A percentile compares a stretch with the other conserved stretches of the same genome.
Conservation (phyloP, 768 basidiomycete species). For the Strobilomyces confusus region DNA sequence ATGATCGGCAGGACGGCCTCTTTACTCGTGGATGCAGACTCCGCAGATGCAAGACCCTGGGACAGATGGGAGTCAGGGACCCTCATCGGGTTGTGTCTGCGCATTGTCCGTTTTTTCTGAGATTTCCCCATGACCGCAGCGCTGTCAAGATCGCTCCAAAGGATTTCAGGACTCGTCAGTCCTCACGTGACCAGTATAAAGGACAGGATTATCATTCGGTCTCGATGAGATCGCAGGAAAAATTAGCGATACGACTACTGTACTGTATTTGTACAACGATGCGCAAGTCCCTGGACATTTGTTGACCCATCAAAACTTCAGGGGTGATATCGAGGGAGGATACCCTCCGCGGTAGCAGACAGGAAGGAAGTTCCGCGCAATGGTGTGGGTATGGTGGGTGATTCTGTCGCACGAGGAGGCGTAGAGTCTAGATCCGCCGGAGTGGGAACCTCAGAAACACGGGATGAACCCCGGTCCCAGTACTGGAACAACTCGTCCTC, state of each 20-base stretch:
- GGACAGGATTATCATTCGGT: too few species aligned
- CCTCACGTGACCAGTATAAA: too few species aligned
- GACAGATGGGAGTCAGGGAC: conserved; percentile 92
- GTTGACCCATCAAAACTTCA: conserved; percentile 12
- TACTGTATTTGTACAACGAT: conserved; percentile 24
- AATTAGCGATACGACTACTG: conserved; percentile 23
- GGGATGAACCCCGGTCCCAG: conserved; percentile 18
- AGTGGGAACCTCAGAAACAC: background rate
- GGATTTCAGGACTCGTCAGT: too few species aligned
- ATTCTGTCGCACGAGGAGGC: background rate
- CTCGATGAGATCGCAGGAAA: background rate
- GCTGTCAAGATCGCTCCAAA: too few species aligned
- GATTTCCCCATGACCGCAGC: conserved; percentile 75
- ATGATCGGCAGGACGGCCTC: conserved; percentile 84
- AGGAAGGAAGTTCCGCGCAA: conserved; percentile 2
- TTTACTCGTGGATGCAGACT: conserved; percentile 68
- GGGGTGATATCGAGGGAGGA: conserved; percentile 29
- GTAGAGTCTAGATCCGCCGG: conserved; percentile 4
- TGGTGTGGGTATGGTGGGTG: background rate
- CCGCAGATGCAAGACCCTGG: conserved; percentile 72
- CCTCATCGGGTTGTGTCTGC: conserved; percentile 89
- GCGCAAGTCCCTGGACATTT: conserved; percentile 7
- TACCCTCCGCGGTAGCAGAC: conserved; percentile 12
- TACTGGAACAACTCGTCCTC: conserved; percentile 20
- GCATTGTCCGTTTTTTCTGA: conserved; percentile 81